Percentiles rank a stretch among this genome's conserved stretches.
Evolutionary conservation across 2,329 filamentous ascomycete species (phyloP).

Genomic region (Botryotinia calthae): DNA sequence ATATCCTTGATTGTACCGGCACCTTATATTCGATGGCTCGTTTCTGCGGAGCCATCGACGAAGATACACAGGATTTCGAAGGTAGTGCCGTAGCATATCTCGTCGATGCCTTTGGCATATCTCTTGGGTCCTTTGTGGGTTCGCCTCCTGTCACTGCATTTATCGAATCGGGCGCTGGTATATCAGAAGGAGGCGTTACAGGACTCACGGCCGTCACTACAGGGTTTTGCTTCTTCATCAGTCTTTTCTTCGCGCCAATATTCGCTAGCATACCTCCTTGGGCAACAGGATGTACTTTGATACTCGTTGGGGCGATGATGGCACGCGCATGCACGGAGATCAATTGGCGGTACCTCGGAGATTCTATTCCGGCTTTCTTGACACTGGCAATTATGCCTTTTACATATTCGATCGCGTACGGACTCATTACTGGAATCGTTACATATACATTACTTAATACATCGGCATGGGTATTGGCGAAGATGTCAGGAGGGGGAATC

Average conservation of each 20-base stretch:
- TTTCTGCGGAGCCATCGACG: slow-evolving; percentile 77
- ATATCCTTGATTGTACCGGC: slow-evolving; percentile 83
- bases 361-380: slow-evolving; percentile 80
- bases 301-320: slow-evolving; percentile 89
- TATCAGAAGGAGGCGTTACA: slow-evolving; percentile 81
- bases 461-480: slow-evolving; percentile 65
- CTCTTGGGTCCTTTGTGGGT: slow-evolving; percentile 75
- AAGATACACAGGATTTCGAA: slow-evolving; percentile 82
- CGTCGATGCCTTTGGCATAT: slow-evolving; percentile 77
- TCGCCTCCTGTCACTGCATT: slow-evolving; percentile 81
- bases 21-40: slow-evolving; percentile 88
- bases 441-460: slow-evolving; percentile 76
- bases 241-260: slow-evolving; percentile 85
- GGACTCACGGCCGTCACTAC: slow-evolving; percentile 78
- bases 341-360: slow-evolving; percentile 85
- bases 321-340: slow-evolving; percentile 73
- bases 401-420: slow-evolving; percentile 84
- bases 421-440: slow-evolving; percentile 75
- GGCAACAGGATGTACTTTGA: slow-evolving; percentile 84
- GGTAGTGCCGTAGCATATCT: slow-evolving; percentile 80
- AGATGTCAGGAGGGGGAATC: slow-evolving; percentile 64
- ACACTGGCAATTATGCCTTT: slow-evolving; percentile 86
- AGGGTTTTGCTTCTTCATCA: slow-evolving; percentile 80
- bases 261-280: slow-evolving; percentile 87
- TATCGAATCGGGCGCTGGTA: slow-evolving; percentile 85